These are phyloP conservation scores for Platismatia glauca DNA, from an alignment of 495 filamentous ascomycete genomes.

Conservation along the genomic window DNA sequence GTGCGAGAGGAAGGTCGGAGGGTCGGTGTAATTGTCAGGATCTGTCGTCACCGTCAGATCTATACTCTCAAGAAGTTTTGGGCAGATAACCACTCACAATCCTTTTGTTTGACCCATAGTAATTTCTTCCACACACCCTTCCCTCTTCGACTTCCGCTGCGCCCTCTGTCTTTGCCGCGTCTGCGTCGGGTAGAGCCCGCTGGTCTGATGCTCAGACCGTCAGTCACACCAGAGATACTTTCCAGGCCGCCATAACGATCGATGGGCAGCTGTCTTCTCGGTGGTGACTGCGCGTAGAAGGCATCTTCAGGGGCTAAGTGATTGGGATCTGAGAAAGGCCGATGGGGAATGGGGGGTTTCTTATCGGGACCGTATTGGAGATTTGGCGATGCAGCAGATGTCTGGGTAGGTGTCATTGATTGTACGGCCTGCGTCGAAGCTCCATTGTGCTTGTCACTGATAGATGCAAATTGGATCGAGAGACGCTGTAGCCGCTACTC, in stretches of 20 bases:
- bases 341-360: slow-evolving; percentile 30
- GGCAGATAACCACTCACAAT: slow-evolving; percentile 46
- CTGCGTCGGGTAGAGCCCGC: slow-evolving; percentile 28
- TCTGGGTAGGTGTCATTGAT: slow-evolving; percentile 20
- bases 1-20: slow-evolving; percentile 85
- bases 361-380: slow-evolving; percentile 12
- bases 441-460: slow-evolving; percentile 7
- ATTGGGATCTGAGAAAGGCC: slow-evolving; percentile 41
- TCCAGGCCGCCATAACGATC: slow-evolving; percentile 14
- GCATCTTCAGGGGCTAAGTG: slow-evolving; percentile 80
- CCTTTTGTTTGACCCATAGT: slow-evolving; percentile 90
- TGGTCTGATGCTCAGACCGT: slow-evolving; percentile 27
- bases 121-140: slow-evolving; percentile 83
- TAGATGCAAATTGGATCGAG: neutral
- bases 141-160: slow-evolving; percentile 52
- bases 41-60: slow-evolving; percentile 42
- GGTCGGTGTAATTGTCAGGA: slow-evolving; percentile 97
- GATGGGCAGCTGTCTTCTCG: slow-evolving; percentile 42
- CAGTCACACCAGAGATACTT: slow-evolving; percentile 25
- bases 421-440: neutral
- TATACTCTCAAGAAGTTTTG: neutral
- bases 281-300: slow-evolving; percentile 52
- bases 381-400: slow-evolving; percentile 12
- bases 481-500: neutral
- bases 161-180: slow-evolving; percentile 43